phyloP scores from a whole-genome alignment of 2,329 filamentous ascomycete genomes.

The Fusarium continuum region DNA sequence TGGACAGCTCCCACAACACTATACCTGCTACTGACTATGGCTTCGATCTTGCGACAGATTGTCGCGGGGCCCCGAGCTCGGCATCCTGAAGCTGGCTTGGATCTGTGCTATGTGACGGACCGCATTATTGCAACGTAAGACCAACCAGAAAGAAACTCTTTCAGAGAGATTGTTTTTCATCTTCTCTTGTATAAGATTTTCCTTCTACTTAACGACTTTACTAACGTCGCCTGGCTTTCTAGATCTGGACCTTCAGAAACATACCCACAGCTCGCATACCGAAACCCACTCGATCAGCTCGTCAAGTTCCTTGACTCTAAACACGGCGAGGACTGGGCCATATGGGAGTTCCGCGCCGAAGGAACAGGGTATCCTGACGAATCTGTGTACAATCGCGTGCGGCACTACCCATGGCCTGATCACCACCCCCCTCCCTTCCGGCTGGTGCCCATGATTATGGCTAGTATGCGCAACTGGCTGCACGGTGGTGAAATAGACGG shows the following conservation, averaged over 20 bases:
- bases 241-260: conserved; percentile 91
- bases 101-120: conserved; percentile 95
- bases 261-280: conserved; percentile 91
- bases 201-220: neutral
- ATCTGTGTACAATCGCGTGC: conserved; percentile 84
- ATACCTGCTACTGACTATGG: conserved; percentile 55
- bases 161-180: fast-evolving
- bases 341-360: conserved; percentile 98
- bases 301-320: conserved; percentile 88
- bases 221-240: conserved; percentile 41
- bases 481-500: conserved; percentile 58
- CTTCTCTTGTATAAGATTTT: fast-evolving
- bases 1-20: too few relatives aligned
- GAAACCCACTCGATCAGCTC: conserved; percentile 88
- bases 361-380: conserved; percentile 94
- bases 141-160: fast-evolving
- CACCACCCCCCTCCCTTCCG: conserved; percentile 96
- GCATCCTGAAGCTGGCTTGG: conserved; percentile 87
- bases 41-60: conserved; percentile 86
- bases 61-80: conserved; percentile 86
- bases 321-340: conserved; percentile 86
- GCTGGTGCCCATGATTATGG: conserved; percentile 88
- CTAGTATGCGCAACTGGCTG: conserved; percentile 91
- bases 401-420: conserved; percentile 96
- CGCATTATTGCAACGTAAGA: conserved; percentile 72